Evolutionary conservation across 1,284 basidiomycete species (phyloP).

Genomic region (Cystobasidium pallidum): DNA sequence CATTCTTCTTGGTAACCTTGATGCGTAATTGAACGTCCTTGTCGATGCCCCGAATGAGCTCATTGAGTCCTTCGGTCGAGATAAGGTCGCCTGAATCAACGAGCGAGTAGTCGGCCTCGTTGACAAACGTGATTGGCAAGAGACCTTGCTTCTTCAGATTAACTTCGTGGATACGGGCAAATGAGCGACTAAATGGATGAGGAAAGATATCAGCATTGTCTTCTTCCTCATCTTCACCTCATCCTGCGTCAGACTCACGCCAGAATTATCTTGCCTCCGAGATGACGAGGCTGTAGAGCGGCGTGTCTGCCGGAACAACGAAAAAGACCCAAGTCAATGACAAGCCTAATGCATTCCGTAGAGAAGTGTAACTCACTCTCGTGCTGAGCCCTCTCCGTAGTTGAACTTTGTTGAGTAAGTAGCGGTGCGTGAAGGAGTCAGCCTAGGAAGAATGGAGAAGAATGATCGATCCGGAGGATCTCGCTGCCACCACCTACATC

Average conservation of each 20-base stretch:
- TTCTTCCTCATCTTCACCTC: too few species aligned
- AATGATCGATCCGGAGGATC: too few species aligned
- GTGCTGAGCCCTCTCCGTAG: slow-evolving; percentile 96
- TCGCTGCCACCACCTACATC: slow-evolving; percentile 61
- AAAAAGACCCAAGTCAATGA: too few species aligned
- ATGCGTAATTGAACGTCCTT: slow-evolving; percentile 59
- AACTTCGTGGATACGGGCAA: slow-evolving; percentile 98
- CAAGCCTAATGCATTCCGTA: too few species aligned
- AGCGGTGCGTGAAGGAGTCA: too few species aligned
- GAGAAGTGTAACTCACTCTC: slow-evolving; percentile 63
- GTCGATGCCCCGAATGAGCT: slow-evolving; percentile 63
- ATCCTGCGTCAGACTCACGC: slow-evolving; percentile 60
- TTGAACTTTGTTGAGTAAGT: slow-evolving; percentile 53
- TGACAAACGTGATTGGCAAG: slow-evolving; percentile 85
- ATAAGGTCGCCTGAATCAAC: slow-evolving; percentile 76
- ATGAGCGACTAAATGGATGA: slow-evolving; percentile 65
- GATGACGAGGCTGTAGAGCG: slow-evolving; percentile 93
- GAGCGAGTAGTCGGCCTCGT: slow-evolving; percentile 78
- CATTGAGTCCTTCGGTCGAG: slow-evolving; percentile 64
- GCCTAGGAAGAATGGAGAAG: too few species aligned
- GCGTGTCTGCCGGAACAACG: slow-evolving; percentile 62
- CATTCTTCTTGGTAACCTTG: slow-evolving; percentile 70
- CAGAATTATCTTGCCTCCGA: slow-evolving; percentile 65
- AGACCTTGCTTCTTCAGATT: slow-evolving; percentile 83
- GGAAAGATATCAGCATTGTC: too few species aligned